Evolutionary conservation across 306 rosid genomes (phyloP).

Genomic region (Delonix regia): DNA sequence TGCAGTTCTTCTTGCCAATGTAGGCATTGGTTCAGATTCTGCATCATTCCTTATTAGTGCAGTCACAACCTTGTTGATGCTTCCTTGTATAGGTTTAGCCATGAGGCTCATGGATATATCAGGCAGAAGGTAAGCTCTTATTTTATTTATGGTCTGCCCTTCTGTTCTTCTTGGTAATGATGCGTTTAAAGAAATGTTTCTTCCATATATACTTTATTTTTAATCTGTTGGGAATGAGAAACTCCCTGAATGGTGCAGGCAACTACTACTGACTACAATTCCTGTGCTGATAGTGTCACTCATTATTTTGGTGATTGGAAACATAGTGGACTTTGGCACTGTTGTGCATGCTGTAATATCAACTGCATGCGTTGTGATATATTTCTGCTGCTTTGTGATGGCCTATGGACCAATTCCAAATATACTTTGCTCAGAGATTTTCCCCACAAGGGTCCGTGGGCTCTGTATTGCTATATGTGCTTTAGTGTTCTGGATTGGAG

Average conservation of each 20-base stretch:
- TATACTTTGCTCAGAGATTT: constrained; percentile 63
- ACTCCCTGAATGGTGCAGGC: constrained; percentile 45
- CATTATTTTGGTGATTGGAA: constrained; percentile 46
- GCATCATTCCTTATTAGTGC: constrained; percentile 85
- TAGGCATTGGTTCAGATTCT: constrained; percentile 81
- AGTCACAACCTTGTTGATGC: constrained; percentile 90
- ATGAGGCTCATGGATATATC: constrained; percentile 96
- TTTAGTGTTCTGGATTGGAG: constrained; percentile 54
- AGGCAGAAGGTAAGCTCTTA: constrained; percentile 76
- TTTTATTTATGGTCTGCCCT: background rate
- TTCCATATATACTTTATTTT: background rate
- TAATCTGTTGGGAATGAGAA: background rate
- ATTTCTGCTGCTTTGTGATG: constrained; percentile 58
- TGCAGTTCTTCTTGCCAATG: constrained; percentile 79
- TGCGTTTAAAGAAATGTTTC: background rate
- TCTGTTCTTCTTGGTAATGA: background rate
- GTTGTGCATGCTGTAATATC: constrained; percentile 52
- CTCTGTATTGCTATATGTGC: constrained; percentile 65
- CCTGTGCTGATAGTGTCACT: constrained; percentile 59
- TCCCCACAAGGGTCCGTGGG: constrained; percentile 65
- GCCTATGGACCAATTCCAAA: constrained; percentile 67
- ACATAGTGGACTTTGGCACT: constrained; percentile 38
- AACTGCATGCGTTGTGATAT: constrained; percentile 47
- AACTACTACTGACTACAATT: constrained; percentile 53
- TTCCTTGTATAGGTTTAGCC: constrained; percentile 92